Evolutionary conservation across 1,284 basidiomycete genomes (phyloP), one percentile per base, ranked within the genome.

Genomic region (Stereum hirsutum): DNA sequence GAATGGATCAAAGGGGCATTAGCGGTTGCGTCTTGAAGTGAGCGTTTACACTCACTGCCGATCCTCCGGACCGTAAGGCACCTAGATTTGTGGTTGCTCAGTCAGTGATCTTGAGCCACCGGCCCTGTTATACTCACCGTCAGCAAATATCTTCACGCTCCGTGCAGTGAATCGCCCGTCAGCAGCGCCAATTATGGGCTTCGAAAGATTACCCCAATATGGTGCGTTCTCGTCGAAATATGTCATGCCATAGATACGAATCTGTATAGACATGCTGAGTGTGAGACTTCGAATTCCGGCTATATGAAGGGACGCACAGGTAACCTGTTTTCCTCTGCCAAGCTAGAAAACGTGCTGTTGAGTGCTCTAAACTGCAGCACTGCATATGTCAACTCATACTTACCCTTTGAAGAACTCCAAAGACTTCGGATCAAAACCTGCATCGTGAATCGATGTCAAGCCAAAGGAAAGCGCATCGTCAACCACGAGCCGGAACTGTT

Each of bases 71-170:
- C 24, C 92, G 78, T n/a, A 96, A 65, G 25, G 92, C 93, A 48
- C 89, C 88, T 81, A 59, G 44, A n/a, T n/a, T n/a, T n/a, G n/a
- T 26, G 44, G 48, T 21, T 26, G 17, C 27, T 38, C 39, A 24
- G n/a, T 47, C n/a, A 43, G 25, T 36, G n/a, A 2, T 32, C n/a
- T 17, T 32, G 19, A 17, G 31, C 31, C 15, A 27, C n/a, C 27
- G 15, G 30, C n/a, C n/a, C n/a, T n/a, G n/a, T n/a, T n/a, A 35
- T 43, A 44, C 58, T 51, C 58, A 80, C 85, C 88, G 60, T 91
- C 89, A 14, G 84, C 85, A 59, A 95, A 92, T 10, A 96, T 81
- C 62, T 96, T 97, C 51, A 95, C 82, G 46, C 88, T 86, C 23
- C 87, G 78, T 14, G 83, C 72, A 21, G 70, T 81, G 17, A 92